Percentiles rank a stretch among this genome's conserved stretches.
These are phyloP conservation scores for Amylocarpus encephaloides DNA, from an alignment of 2,329 filamentous ascomycete species.

Conservation along the genomic window DNA sequence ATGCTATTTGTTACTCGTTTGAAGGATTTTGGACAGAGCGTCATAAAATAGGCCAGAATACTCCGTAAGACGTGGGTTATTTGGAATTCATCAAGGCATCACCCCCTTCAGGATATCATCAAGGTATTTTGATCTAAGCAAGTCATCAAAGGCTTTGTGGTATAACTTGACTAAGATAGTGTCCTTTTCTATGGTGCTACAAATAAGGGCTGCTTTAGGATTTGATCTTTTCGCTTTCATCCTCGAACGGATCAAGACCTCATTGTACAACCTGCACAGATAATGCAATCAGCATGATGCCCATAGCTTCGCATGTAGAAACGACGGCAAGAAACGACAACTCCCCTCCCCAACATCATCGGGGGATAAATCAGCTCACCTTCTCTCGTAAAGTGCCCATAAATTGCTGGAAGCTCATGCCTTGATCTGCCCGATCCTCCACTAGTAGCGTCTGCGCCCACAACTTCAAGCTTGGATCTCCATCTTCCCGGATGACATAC, in stretches of 20 bases:
- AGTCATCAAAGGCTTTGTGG: no score
- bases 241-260: slow-evolving; percentile 6
- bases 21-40: no score
- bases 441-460: slow-evolving; percentile 96
- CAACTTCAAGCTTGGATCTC: slow-evolving; percentile 87
- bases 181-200: slow-evolving; percentile 24
- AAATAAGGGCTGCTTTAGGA: slow-evolving; percentile 1
- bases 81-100: no score
- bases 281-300: slow-evolving; percentile 23
- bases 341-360: background rate
- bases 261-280: slow-evolving; percentile 28
- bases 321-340: no score
- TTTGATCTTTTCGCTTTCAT: slow-evolving; percentile 1
- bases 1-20: no score
- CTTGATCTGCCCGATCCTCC: slow-evolving; percentile 91
- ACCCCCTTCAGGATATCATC: no score
- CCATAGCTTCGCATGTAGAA: background rate
- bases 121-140: no score
- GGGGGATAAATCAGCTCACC: slow-evolving; percentile 48
- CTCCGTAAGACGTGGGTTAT: no score
- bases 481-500: slow-evolving; percentile 91
- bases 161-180: background rate
- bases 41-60: no score
- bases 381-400: slow-evolving; percentile 90
- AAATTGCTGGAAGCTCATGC: slow-evolving; percentile 89